A percentile compares a stretch with the other conserved stretches of the same genome.
These are phyloP conservation scores for Talaromyces verruculosus DNA, from an alignment of 2,329 filamentous ascomycete species.

Conservation along the genomic window DNA sequence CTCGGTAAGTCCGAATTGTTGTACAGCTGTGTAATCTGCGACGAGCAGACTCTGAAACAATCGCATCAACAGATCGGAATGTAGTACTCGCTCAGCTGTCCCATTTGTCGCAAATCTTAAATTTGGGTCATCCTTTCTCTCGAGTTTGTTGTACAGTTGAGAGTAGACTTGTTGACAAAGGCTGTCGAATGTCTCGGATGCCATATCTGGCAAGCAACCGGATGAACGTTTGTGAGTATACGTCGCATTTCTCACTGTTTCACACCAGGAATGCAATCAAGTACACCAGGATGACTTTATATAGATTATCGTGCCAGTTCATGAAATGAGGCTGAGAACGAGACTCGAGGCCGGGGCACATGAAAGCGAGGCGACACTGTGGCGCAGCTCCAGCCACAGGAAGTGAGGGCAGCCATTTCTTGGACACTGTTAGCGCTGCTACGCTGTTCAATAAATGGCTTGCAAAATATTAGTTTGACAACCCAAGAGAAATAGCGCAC, in stretches of 20 bases:
- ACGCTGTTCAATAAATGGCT: not conserved
- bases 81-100: constrained; percentile 24
- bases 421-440: not conserved
- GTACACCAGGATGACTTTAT: not conserved
- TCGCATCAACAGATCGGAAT: constrained; percentile 16
- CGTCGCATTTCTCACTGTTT: not conserved
- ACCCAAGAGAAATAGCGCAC: not conserved
- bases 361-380: not conserved
- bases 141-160: constrained; percentile 14
- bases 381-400: constrained; percentile 4
- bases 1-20: constrained; percentile 15
- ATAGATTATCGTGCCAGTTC: not conserved
- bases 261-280: not conserved
- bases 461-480: not conserved
- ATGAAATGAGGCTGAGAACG: constrained; percentile 8
- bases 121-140: constrained; percentile 18
- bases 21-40: not conserved
- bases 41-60: constrained; percentile 11
- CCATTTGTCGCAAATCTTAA: constrained; percentile 26
- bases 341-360: not conserved
- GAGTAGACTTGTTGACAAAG: constrained; percentile 12
- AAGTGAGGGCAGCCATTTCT: not conserved
- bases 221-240: not conserved
- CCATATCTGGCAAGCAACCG: constrained; percentile 5
- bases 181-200: constrained; percentile 16